Evolutionary conservation across 352 stramenopile genomes (phyloP).

Genomic region (Globisporangium sylvaticum): DNA sequence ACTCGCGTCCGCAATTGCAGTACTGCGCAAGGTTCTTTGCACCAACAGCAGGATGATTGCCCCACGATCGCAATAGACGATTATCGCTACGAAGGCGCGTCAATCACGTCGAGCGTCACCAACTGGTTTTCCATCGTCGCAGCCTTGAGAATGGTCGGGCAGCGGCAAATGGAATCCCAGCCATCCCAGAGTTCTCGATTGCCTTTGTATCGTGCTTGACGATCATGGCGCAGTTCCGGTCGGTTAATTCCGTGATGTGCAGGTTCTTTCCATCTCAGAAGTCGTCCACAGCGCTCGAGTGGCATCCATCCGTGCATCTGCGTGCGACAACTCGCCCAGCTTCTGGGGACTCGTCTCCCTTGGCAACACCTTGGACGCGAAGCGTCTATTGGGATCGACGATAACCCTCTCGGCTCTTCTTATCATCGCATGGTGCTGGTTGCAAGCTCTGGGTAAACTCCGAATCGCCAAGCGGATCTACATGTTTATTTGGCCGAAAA

Average conservation of each 20-base stretch:
- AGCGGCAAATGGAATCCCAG: slow-evolving; percentile 5
- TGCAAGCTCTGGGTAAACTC: background rate
- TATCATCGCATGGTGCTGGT: background rate
- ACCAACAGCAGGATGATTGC: background rate
- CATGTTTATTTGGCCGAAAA: background rate
- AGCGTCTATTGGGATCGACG: background rate
- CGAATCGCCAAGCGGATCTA: background rate
- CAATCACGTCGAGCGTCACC: background rate
- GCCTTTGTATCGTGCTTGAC: slow-evolving; percentile 5
- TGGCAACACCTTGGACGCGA: slow-evolving; percentile 3
- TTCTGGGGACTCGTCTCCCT: slow-evolving; percentile 3
- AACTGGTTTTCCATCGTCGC: slow-evolving; percentile 6
- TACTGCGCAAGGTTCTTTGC: background rate
- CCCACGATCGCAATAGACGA: slow-evolving; percentile 12
- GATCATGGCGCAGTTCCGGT: slow-evolving; percentile 6
- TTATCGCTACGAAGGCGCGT: slow-evolving; percentile 14
- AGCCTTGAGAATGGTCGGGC: slow-evolving; percentile 7
- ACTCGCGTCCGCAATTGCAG: slow-evolving; percentile 7
- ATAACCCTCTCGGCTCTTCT: background rate
- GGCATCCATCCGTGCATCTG: background rate
- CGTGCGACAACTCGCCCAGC: slow-evolving; percentile 8
- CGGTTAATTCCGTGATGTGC: slow-evolving; percentile 1
- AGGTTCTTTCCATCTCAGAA: slow-evolving; percentile 2
- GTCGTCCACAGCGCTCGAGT: background rate
- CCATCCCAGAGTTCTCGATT: slow-evolving; percentile 5